phyloP scores from a whole-genome alignment of 805 yeast species.

The Spathaspora boniae region DNA sequence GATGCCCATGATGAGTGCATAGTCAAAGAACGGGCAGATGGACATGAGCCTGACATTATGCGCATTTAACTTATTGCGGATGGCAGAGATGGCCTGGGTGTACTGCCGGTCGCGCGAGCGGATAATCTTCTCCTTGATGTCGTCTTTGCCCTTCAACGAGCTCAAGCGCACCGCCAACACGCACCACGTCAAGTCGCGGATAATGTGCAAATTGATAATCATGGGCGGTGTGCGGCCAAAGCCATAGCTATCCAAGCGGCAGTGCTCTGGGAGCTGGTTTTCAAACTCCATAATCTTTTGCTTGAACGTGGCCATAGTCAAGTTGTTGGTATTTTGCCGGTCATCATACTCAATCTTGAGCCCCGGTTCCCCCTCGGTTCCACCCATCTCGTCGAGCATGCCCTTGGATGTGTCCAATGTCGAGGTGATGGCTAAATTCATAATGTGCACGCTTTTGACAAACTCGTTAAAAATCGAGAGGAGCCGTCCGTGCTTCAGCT shows the following conservation, averaged over 20 bases:
- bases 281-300: conserved; percentile 9
- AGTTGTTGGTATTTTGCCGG: conserved; percentile 6
- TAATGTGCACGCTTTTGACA: conserved; percentile 14
- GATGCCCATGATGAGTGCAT: conserved; percentile 14
- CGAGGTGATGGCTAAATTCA: conserved; percentile 21
- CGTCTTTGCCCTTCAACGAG: conserved; percentile 8
- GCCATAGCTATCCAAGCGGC: conserved; percentile 11
- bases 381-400: conserved; percentile 6
- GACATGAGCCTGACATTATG: conserved; percentile 7
- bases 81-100: conserved; percentile 12
- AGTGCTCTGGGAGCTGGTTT: conserved; percentile 14
- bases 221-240: conserved; percentile 12
- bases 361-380: neutral
- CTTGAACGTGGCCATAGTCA: conserved; percentile 13
- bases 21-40: conserved; percentile 16
- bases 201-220: conserved; percentile 16
- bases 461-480: conserved; percentile 18
- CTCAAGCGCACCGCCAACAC: conserved; percentile 14
- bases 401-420: conserved; percentile 15
- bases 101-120: conserved; percentile 12
- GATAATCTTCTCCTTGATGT: conserved; percentile 8
- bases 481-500: conserved; percentile 18
- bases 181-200: conserved; percentile 17
- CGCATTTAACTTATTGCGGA: conserved; percentile 10
- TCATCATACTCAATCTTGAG: conserved; percentile 4